These are phyloP conservation scores for Yamadazyma membranifaciens DNA, from an alignment of 1,139 yeast species.

Conservation along the genomic window DNA sequence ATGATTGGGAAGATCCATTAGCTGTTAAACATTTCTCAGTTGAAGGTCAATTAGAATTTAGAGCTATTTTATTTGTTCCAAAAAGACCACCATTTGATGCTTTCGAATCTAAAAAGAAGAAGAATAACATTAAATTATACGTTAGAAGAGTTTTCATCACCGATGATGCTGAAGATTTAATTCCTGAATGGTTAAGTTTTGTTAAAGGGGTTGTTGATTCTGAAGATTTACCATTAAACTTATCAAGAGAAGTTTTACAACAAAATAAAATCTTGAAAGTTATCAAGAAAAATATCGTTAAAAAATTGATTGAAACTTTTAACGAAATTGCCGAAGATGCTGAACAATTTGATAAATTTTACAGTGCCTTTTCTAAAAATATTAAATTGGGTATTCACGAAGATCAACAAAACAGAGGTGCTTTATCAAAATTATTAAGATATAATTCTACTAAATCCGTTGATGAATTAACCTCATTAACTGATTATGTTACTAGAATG, in stretches of 20 bases:
- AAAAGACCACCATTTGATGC: slow-evolving; percentile 99
- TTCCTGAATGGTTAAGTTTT: slow-evolving; percentile 98
- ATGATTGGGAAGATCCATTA: slow-evolving; percentile 99
- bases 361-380: slow-evolving; percentile 98
- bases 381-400: slow-evolving; percentile 98
- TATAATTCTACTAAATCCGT: slow-evolving; percentile 94
- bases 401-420: slow-evolving; percentile 95
- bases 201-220: slow-evolving; percentile 99
- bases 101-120: slow-evolving; percentile 98
- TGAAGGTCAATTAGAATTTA: slow-evolving; percentile 99
- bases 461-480: slow-evolving; percentile 90
- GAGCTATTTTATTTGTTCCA: slow-evolving; percentile 96
- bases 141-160: slow-evolving; percentile 99
- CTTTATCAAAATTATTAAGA: slow-evolving; percentile 95
- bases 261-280: slow-evolving; percentile 99
- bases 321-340: slow-evolving; percentile 98
- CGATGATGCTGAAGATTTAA: slow-evolving; percentile 98
- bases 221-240: slow-evolving; percentile 99
- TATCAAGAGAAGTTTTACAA: slow-evolving; percentile 99
- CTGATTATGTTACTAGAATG: slow-evolving; percentile 99
- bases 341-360: slow-evolving; percentile 98
- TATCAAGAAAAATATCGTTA: slow-evolving; percentile 97
- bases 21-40: slow-evolving; percentile 99
- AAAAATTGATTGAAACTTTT: slow-evolving; percentile 98
- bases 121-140: slow-evolving; percentile 96